phyloP scores from a whole-genome alignment of 2,329 filamentous ascomycete genomes.

The Fonsecaea erecta region DNA sequence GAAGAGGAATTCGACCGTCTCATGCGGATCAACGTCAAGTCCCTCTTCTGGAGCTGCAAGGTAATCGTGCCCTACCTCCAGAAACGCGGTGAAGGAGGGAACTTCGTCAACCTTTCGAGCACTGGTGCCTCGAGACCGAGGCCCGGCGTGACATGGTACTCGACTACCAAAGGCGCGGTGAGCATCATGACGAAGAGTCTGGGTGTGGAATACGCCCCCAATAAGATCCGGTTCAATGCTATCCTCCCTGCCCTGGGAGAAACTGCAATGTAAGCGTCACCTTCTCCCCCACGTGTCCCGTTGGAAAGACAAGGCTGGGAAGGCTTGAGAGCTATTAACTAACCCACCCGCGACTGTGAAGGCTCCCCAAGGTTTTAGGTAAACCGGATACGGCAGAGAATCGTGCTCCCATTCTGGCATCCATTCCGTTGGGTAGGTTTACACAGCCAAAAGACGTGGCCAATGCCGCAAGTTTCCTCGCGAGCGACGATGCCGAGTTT shows the following conservation, averaged over 20 bases:
- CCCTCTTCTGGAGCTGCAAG: conserved; percentile 31
- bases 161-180: conserved; percentile 69
- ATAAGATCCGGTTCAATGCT: conserved; percentile 74
- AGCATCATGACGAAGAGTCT: conserved; percentile 68
- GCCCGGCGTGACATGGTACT: conserved; percentile 43
- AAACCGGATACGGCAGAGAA: background rate
- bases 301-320: background rate
- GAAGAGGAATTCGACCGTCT: conserved; percentile 55
- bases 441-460: background rate
- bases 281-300: background rate
- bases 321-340: background rate
- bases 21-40: conserved; percentile 51
- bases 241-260: conserved; percentile 69
- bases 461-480: background rate
- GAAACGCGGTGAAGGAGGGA: conserved; percentile 26
- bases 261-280: background rate
- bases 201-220: conserved; percentile 72
- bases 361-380: background rate
- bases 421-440: background rate
- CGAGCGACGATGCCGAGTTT: background rate
- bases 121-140: conserved; percentile 32
- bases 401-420: background rate
- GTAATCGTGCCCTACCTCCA: conserved; percentile 34
- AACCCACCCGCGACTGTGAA: background rate
- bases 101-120: conserved; percentile 33